Percentiles rank a stretch among this genome's conserved stretches.
Conservation (phyloP, 495 filamentous ascomycete genomes). For the Xylaria intraflava region DNA sequence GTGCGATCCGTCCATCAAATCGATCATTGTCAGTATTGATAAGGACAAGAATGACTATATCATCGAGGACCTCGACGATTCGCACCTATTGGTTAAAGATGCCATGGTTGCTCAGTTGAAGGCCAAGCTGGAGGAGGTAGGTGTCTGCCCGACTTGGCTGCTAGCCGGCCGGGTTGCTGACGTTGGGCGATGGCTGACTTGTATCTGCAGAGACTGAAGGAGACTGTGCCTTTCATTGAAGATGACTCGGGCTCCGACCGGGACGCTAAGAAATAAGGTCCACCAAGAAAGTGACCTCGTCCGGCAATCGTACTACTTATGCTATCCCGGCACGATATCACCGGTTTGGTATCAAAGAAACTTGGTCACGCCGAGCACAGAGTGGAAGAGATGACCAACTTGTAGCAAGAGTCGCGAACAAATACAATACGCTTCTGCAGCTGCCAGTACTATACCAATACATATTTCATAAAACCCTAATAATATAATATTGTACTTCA, state of each 20-base stretch:
- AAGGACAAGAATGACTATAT: constrained; percentile 47
- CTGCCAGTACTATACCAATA: constrained; percentile 3
- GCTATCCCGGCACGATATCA: background rate
- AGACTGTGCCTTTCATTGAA: constrained; percentile 40
- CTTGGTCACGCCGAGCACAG: background rate
- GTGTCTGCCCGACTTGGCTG: background rate
- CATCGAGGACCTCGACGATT: constrained; percentile 67
- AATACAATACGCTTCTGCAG: background rate
- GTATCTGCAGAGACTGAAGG: constrained; percentile 32
- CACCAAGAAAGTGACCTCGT: background rate
- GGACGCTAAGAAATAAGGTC: constrained; percentile 16
- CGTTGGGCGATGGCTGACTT: constrained; percentile 1
- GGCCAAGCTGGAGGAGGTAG: constrained; percentile 53
- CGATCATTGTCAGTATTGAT: constrained; percentile 57
- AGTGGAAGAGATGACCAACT: background rate
- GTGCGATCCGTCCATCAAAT: constrained; percentile 59
- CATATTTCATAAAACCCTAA: background rate
- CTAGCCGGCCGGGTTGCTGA: background rate
- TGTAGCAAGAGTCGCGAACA: background rate
- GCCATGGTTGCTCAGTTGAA: constrained; percentile 55
- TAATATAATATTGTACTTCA: background rate
- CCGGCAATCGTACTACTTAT: background rate
- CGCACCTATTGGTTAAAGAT: constrained; percentile 67
- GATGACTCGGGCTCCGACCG: constrained; percentile 29
- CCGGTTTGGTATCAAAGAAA: background rate